Evolutionary conservation across 805 yeast genomes (phyloP).

Genomic region (Candida takata): DNA sequence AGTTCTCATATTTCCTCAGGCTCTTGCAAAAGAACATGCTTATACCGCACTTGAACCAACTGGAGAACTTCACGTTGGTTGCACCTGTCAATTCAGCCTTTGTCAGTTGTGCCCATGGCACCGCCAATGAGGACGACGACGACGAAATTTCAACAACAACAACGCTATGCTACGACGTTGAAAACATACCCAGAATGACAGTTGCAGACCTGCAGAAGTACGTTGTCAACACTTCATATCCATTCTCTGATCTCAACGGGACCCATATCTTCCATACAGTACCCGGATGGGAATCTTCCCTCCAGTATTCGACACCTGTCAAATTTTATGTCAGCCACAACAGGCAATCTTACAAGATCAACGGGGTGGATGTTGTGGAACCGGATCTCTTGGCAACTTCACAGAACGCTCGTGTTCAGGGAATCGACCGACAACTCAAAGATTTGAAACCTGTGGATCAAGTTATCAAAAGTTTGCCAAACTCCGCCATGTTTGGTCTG

Average conservation of each 20-base stretch:
- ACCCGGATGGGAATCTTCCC: not conserved
- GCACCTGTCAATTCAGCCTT: conserved; percentile 84
- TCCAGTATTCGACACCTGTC: conserved; percentile 24
- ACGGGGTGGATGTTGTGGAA: conserved; percentile 45
- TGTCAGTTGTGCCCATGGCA: conserved; percentile 18
- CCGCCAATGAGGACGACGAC: not conserved
- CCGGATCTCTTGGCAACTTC: conserved; percentile 51
- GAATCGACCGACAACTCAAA: conserved; percentile 42
- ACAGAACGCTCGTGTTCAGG: conserved; percentile 63
- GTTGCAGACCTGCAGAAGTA: conserved; percentile 25
- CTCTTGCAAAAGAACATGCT: conserved; percentile 55
- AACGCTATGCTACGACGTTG: not conserved
- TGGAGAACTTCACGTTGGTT: conserved; percentile 60
- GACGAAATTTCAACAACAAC: too few relatives aligned
- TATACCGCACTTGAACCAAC: conserved; percentile 51
- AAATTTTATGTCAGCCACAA: conserved; percentile 11
- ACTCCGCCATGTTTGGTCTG: conserved; percentile 3
- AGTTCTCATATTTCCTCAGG: conserved; percentile 58
- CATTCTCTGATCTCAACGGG: conserved; percentile 25
- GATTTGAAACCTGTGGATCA: conserved; percentile 30
- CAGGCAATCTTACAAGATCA: conserved; percentile 28
- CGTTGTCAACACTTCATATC: conserved; percentile 28
- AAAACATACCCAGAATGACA: not conserved
- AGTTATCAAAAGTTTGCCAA: conserved; percentile 20
- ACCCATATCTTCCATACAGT: conserved; percentile 7